Evolutionary conservation across 805 yeast genomes (phyloP), one percentile per base, ranked within the genome.

Genomic region (Metschnikowia vanudenii): DNA sequence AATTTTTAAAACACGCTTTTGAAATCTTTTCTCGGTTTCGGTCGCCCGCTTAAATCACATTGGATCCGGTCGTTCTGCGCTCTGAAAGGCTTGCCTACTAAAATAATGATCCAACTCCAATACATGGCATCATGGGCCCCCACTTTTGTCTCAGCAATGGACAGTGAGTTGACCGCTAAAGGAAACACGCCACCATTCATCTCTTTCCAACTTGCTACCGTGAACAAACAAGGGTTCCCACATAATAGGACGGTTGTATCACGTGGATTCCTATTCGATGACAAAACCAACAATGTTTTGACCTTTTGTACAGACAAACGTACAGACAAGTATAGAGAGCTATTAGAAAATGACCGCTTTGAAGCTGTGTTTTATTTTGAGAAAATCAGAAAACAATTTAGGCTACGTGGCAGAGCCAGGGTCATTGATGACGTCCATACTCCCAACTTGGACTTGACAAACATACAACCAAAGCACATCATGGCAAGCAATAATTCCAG

Each of bases 351-450:
- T 54, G 78, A 83, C 43, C 70, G 72, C 45, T 84, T 81, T 61
- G 96, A 88, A 66, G 86, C 88, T 11, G 85, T 88, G 47, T 86
- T 85, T 60, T 85, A 87, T 69, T 85, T 88, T 60, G 77, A 73
- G 8, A 71, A 70, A 18, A 62, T 77, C 19, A 76, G 76, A 61
- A 84, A 78, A 58, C 96, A 88, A 65, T 85, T 82, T 61, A 71
- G 96, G 55, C 71, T 88, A 50, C 75, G 81, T 46, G 96, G 96
- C 11, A 63, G 70, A 22, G 86, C 86, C 12, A 74, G 80, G 51
- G 43, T 71, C 29, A 60, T 72, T 29, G 75, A 69, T 53, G 59
- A 57, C 42, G 52, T 51, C 10, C 53, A 62, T 46, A 54, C 53
- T 16, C 77, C 77, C 1, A 46, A 49, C 17, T 56, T 69, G 36